Conservation (phyloP, 2,329 filamentous ascomycete species). For the Teratosphaeria pseudoeucalypti region DNA sequence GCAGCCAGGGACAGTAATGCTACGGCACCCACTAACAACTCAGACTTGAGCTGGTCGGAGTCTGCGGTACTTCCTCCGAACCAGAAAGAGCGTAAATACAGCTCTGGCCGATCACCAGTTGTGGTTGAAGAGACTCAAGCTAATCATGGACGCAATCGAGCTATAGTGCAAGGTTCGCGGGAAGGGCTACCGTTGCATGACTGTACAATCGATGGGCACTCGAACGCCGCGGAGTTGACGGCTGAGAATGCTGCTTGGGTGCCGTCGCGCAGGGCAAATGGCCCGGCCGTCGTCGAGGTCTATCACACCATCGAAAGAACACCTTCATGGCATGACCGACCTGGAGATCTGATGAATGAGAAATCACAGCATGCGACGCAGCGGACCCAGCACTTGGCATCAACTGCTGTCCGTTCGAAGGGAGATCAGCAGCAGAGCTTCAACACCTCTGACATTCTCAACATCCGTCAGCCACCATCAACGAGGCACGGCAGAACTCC, state of each 20-base stretch:
- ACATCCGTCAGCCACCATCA: constrained; percentile 1
- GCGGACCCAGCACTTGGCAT: not conserved
- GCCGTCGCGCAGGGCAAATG: not conserved
- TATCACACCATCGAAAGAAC: not conserved
- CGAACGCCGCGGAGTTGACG: not conserved
- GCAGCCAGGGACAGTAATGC: constrained; percentile 10
- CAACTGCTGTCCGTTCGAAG: not conserved
- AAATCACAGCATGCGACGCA: not conserved
- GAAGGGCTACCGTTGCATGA: not conserved
- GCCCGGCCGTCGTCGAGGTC: not conserved
- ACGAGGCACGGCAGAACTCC: not conserved
- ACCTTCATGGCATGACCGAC: not conserved
- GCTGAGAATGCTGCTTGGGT: not conserved
- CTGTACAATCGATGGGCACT: constrained; percentile 1
- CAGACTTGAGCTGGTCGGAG: constrained; percentile 34
- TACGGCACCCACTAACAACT: constrained; percentile 17
- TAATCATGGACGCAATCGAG: not conserved
- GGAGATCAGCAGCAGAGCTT: not conserved
- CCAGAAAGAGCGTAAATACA: not conserved
- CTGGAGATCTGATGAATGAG: not conserved
- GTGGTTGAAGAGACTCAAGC: not conserved
- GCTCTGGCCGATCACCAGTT: not conserved
- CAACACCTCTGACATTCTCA: constrained; percentile 17
- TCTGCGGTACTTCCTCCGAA: constrained; percentile 21
- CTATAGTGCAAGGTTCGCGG: not conserved